Evolutionary conservation across 345 rosid genomes (phyloP).

Genomic region (Erucastrum elatum): DNA sequence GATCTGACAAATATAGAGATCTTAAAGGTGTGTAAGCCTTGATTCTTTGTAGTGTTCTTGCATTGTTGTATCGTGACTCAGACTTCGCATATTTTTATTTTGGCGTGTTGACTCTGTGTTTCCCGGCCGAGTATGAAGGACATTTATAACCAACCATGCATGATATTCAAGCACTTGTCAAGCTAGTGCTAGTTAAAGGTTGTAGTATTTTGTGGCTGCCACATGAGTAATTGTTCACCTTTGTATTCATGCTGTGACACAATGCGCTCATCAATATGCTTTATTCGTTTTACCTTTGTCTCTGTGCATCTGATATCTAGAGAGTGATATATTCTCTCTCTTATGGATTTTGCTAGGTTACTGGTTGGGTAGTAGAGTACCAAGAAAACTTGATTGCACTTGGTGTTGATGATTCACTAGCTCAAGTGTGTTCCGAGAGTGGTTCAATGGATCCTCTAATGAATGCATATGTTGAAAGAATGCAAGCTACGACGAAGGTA

Average conservation of each 20-base stretch:
- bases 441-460: conserved; percentile 99
- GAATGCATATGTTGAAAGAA: conserved; percentile 97
- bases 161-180: conserved; percentile 13
- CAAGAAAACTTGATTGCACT: conserved; percentile 96
- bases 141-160: conserved; percentile 19
- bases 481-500: conserved; percentile 98
- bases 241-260: not conserved
- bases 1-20: conserved; percentile 95
- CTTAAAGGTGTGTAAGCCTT: conserved; percentile 63
- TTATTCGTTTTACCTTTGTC: conserved; percentile 13
- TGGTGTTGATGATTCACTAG: conserved; percentile 98
- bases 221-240: not conserved
- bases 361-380: conserved; percentile 99
- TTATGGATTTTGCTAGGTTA: conserved; percentile 58
- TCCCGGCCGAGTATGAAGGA: conserved; percentile 3
- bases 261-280: conserved; percentile 16
- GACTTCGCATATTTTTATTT: not conserved
- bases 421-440: conserved; percentile 99
- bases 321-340: conserved; percentile 32
- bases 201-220: not conserved
- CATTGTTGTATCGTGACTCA: conserved; percentile 13
- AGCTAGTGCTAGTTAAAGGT: not conserved
- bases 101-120: conserved; percentile 8
- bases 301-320: conserved; percentile 23
- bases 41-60: conserved; percentile 12